Evolutionary conservation across 441 rosid genomes (phyloP).

Genomic region (Hura crepitans): DNA sequence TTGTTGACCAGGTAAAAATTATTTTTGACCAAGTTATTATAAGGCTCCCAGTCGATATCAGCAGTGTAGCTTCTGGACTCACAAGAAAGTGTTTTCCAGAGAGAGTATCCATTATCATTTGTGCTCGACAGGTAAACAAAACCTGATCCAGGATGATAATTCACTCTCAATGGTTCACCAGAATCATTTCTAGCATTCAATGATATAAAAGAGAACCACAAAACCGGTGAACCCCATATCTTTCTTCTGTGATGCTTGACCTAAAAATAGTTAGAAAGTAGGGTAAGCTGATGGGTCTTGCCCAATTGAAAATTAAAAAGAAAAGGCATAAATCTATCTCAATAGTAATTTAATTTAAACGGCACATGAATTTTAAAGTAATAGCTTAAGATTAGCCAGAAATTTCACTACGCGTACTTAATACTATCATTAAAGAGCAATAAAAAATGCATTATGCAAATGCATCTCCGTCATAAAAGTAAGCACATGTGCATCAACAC

Average conservation of each 20-base stretch:
- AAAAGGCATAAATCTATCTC: not conserved
- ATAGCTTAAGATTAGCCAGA: not conserved
- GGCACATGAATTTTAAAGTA: not conserved
- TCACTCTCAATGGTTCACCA: conserved; percentile 73
- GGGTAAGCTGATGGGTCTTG: conserved; percentile 12
- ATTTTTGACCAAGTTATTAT: conserved; percentile 51
- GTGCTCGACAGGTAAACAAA: conserved; percentile 67
- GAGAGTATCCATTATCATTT: conserved; percentile 51
- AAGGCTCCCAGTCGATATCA: conserved; percentile 63
- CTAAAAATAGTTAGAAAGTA: conserved; percentile 39
- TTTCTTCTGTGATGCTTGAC: conserved; percentile 65
- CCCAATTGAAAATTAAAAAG: conserved; percentile 7
- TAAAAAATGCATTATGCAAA: not conserved
- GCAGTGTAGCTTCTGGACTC: conserved; percentile 52
- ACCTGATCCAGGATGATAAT: conserved; percentile 60
- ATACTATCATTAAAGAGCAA: not conserved
- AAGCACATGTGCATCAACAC: not conserved
- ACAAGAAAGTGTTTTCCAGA: conserved; percentile 57
- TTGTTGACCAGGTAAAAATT: conserved; percentile 77
- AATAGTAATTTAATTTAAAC: not conserved
- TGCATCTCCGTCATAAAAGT: conserved; percentile 10
- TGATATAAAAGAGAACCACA: conserved; percentile 88
- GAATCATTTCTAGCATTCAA: conserved; percentile 61
- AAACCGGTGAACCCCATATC: conserved; percentile 64
- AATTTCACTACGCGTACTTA: not conserved